These are phyloP conservation scores for Asterionellopsis glacialis DNA, from an alignment of 108 stramenopile genomes.

Conservation along the genomic window DNA sequence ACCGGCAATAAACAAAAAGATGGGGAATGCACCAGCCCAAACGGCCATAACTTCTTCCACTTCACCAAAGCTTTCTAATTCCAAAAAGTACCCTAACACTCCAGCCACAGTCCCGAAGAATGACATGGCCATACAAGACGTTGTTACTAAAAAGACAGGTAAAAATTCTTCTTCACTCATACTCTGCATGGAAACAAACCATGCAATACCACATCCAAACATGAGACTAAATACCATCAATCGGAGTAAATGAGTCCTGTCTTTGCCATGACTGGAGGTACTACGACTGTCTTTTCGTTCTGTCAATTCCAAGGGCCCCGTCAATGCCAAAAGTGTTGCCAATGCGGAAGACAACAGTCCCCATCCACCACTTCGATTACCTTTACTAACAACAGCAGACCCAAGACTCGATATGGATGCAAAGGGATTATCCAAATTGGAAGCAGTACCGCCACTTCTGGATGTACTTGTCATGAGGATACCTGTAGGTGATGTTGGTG, in stretches of 20 bases:
- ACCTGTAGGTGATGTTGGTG: conserved; percentile 45
- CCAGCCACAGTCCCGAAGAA: conserved; percentile 69
- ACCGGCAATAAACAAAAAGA: conserved; percentile 35
- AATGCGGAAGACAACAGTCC: conserved; percentile 62
- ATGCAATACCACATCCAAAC: conserved; percentile 77
- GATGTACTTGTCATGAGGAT: no score
- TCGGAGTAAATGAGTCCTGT: conserved; percentile 56
- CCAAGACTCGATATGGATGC: conserved; percentile 46
- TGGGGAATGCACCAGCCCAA: conserved; percentile 48
- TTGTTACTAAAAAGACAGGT: conserved; percentile 42
- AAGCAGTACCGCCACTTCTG: no score
- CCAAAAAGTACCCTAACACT: conserved; percentile 71
- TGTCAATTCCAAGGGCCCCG: conserved; percentile 71
- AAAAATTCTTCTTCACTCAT: conserved; percentile 68
- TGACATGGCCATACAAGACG: conserved; percentile 60
- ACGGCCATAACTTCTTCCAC: conserved; percentile 58
- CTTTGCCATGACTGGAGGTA: conserved; percentile 66
- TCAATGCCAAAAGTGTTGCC: conserved; percentile 70
- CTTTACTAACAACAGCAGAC: conserved; percentile 12
- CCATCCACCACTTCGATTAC: conserved; percentile 64
- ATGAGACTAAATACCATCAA: conserved; percentile 74
- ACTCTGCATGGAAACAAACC: conserved; percentile 70
- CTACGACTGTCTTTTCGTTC: conserved; percentile 47
- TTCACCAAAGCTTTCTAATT: conserved; percentile 62
- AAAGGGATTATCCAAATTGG: conserved; percentile 49